Evolutionary conservation across 306 rosid genomes (phyloP), one percentile per base, ranked within the genome.

Genomic region (Inga oerstediana): DNA sequence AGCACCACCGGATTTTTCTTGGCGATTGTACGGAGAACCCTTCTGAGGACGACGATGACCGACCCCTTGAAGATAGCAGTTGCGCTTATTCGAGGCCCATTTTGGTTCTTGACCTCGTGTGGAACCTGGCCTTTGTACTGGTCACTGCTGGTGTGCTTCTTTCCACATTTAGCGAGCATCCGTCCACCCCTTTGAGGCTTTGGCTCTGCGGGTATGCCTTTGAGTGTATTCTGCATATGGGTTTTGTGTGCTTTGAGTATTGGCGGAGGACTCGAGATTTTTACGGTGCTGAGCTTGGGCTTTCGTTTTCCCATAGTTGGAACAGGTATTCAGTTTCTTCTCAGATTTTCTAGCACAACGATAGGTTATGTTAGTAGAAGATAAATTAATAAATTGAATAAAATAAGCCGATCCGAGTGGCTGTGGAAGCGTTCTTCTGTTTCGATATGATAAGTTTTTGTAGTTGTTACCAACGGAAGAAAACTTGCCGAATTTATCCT

Each of bases 121-220:
- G 98, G 96, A 91, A 91, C 86, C 79, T 93, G 30, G 88, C 94
- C 22, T 93, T 93, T 83, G 93, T 92, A 3, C 75, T 84, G 17
- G 93, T 89, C 45, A 84, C 97, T 74, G 79, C 89, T 71, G 86
- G 81, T 56, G 98, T 93, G 1, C 93, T 93, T 39, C 77, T 91
- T 2, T 89, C 92, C 35, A 88, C 94, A 1, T 77, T 92, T 65
- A 48, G 15, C 5, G 98, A 93, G 83, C 88, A 84, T 6, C 98
- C 98, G 0, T 83, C 92, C 12, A 90, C 94, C 27, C 98, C 97
- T 76, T 83, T 93, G 74, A 84, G 98, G 80, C 70, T 88, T 8
- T 93, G 98, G 98, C 87, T 93, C 16, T 84, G 79, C 72, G 98
- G 93, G 59, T 90, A 93, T 82, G 88, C 89, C 49, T 71, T 88